These are phyloP conservation scores for Chionographis japonica DNA, from an alignment of 106 monocot species.

Conservation along the genomic window DNA sequence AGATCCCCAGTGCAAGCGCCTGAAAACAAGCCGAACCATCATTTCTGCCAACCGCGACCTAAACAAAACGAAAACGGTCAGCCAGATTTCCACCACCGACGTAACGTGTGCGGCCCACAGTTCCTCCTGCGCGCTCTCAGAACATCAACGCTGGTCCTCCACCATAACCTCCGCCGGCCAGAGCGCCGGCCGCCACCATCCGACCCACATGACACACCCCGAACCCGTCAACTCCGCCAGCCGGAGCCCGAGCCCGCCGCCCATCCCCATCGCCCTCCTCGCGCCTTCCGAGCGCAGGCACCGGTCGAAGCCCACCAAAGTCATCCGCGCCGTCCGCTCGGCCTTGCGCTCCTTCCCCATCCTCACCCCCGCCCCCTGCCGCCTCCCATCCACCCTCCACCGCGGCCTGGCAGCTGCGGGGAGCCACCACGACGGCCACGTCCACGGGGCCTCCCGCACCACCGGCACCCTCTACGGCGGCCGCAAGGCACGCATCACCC, in stretches of 20 bases:
- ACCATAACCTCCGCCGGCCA: too few relatives aligned
- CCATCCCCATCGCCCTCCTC: constrained; percentile 27
- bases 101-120: too few relatives aligned
- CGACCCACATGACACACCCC: background rate
- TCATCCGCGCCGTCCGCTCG: constrained; percentile 63
- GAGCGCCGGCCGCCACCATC: too few relatives aligned
- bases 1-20: too few relatives aligned
- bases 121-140: too few relatives aligned
- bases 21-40: too few relatives aligned
- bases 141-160: too few relatives aligned
- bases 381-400: constrained; percentile 37
- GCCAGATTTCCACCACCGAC: too few relatives aligned
- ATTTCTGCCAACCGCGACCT: too few relatives aligned
- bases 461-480: constrained; percentile 88
- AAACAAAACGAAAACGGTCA: too few relatives aligned
- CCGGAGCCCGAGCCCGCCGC: constrained; percentile 9
- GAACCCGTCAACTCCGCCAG: background rate
- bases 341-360: constrained; percentile 91
- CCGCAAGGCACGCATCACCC: constrained; percentile 68
- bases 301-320: constrained; percentile 21
- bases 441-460: constrained; percentile 65
- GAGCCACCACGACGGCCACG: constrained; percentile 41
- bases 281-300: constrained; percentile 25
- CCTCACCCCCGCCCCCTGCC: constrained; percentile 56
- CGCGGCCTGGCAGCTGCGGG: background rate